A percentile compares a stretch with the other conserved stretches of the same genome.
These are phyloP conservation scores for Xerocomus potaroensis DNA, from an alignment of 768 basidiomycete species.

Conservation along the genomic window DNA sequence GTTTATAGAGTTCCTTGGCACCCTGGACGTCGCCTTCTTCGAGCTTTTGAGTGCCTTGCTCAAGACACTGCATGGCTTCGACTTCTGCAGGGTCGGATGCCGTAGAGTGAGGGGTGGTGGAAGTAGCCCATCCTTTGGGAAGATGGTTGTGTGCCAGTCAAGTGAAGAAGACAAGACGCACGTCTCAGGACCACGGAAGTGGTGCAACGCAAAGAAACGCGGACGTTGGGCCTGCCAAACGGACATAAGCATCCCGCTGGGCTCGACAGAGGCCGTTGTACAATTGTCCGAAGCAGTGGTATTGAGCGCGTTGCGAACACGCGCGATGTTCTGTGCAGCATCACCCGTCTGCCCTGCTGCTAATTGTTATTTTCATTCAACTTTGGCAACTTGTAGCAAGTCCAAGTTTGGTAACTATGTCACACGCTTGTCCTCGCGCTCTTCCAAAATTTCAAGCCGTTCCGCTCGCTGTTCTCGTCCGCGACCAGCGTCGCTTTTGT, in stretches of 20 bases:
- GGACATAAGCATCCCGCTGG: slow-evolving; percentile 17
- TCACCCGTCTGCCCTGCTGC: too few species aligned
- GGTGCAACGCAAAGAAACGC: slow-evolving; percentile 6
- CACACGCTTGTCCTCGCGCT: slow-evolving; percentile 23
- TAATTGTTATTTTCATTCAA: slow-evolving; percentile 30
- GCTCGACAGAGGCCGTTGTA: slow-evolving; percentile 21
- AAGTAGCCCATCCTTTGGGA: slow-evolving; percentile 65
- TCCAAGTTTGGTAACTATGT: slow-evolving; percentile 11
- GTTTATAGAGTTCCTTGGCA: slow-evolving; percentile 71
- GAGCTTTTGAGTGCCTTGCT: slow-evolving; percentile 77
- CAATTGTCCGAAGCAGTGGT: slow-evolving; percentile 22
- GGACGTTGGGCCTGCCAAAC: slow-evolving; percentile 15
- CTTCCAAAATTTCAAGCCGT: slow-evolving; percentile 26
- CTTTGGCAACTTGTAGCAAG: slow-evolving; percentile 11
- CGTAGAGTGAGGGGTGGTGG: slow-evolving; percentile 76
- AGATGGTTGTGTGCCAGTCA: slow-evolving; percentile 1
- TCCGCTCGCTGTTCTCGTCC: slow-evolving; percentile 16
- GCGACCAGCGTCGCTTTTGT: slow-evolving; percentile 15
- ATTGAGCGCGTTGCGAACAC: slow-evolving; percentile 20
- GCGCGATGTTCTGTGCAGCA: slow-evolving; percentile 21
- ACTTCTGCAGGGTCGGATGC: slow-evolving; percentile 77
- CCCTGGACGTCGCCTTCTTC: slow-evolving; percentile 83
- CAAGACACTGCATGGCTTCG: slow-evolving; percentile 74
- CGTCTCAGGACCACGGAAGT: slow-evolving; percentile 19
- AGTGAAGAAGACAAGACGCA: slow-evolving; percentile 20